A percentile compares a stretch with the other conserved stretches of the same genome.
Conservation (phyloP, 2,329 filamentous ascomycete species). For the Phyllosticta citrichinensis region DNA sequence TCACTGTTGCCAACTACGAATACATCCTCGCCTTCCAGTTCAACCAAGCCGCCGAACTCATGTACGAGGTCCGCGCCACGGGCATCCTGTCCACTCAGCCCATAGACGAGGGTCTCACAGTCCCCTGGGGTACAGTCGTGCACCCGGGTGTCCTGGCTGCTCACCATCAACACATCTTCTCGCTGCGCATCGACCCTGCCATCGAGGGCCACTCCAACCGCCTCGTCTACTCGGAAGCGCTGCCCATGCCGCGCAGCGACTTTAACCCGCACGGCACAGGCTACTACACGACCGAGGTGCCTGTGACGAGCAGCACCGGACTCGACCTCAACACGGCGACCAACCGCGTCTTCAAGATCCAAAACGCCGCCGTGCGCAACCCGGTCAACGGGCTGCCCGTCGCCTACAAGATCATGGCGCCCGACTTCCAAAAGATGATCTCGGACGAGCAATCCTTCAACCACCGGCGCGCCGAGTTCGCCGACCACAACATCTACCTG, state of each 20-base stretch:
- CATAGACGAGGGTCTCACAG: slow-evolving; percentile 53
- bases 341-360: slow-evolving; percentile 41
- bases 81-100: slow-evolving; percentile 59
- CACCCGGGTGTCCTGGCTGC: slow-evolving; percentile 58
- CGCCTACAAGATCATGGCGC: slow-evolving; percentile 41
- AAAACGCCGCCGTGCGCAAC: slow-evolving; percentile 35
- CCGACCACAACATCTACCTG: slow-evolving; percentile 49
- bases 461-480: slow-evolving; percentile 49
- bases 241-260: slow-evolving; percentile 48
- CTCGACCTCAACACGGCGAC: slow-evolving; percentile 38
- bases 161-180: slow-evolving; percentile 70
- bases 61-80: slow-evolving; percentile 59
- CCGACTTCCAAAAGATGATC: slow-evolving; percentile 41
- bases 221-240: slow-evolving; percentile 43
- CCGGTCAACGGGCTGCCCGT: slow-evolving; percentile 39
- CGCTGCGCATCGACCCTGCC: slow-evolving; percentile 38
- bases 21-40: slow-evolving; percentile 65
- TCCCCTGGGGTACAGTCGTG: slow-evolving; percentile 59
- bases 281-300: slow-evolving; percentile 38
- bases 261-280: slow-evolving; percentile 47
- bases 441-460: slow-evolving; percentile 44
- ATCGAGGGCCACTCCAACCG: slow-evolving; percentile 38
- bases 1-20: slow-evolving; percentile 63
- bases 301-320: slow-evolving; percentile 39
- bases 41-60: slow-evolving; percentile 58